Evolutionary conservation across 2,329 filamentous ascomycete genomes (phyloP).

Genomic region (Ascocoryne sarcoides): DNA sequence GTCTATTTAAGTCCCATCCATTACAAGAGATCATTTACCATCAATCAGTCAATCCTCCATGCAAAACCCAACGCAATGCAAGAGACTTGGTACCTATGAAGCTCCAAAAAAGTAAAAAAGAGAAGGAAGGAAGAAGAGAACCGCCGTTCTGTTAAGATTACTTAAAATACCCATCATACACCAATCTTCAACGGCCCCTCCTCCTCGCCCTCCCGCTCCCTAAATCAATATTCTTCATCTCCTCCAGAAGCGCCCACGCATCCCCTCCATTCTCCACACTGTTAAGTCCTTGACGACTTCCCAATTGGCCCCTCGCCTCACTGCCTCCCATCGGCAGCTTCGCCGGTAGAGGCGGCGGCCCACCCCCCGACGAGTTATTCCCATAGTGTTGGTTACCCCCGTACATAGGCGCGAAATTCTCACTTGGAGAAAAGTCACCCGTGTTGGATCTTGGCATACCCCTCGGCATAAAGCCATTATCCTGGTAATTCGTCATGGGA

Average conservation of each 20-base stretch:
- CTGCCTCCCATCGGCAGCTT: slow-evolving; percentile 49
- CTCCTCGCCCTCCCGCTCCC: slow-evolving; percentile 42
- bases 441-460: slow-evolving; percentile 21
- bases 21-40: too few relatives aligned
- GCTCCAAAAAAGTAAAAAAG: too few relatives aligned
- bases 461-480: slow-evolving; percentile 19
- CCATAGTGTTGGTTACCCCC: slow-evolving; percentile 26
- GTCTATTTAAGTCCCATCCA: too few relatives aligned
- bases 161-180: too few relatives aligned
- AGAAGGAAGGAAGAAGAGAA: slow-evolving; percentile 5
- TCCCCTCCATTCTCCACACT: slow-evolving; percentile 32
- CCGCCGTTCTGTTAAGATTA: too few relatives aligned
- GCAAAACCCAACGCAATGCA: too few relatives aligned
- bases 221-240: slow-evolving; percentile 61
- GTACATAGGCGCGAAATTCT: slow-evolving; percentile 23
- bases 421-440: slow-evolving; percentile 20
- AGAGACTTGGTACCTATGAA: too few relatives aligned
- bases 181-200: slow-evolving; percentile 18
- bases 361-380: slow-evolving; percentile 19
- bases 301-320: background rate
- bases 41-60: too few relatives aligned
- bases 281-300: slow-evolving; percentile 29
- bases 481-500: slow-evolving; percentile 24
- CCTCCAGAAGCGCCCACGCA: slow-evolving; percentile 56
- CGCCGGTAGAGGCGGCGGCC: slow-evolving; percentile 56